These are phyloP conservation scores for Phlebopus sp. DNA, from an alignment of 1,284 basidiomycete genomes.

Conservation along the genomic window DNA sequence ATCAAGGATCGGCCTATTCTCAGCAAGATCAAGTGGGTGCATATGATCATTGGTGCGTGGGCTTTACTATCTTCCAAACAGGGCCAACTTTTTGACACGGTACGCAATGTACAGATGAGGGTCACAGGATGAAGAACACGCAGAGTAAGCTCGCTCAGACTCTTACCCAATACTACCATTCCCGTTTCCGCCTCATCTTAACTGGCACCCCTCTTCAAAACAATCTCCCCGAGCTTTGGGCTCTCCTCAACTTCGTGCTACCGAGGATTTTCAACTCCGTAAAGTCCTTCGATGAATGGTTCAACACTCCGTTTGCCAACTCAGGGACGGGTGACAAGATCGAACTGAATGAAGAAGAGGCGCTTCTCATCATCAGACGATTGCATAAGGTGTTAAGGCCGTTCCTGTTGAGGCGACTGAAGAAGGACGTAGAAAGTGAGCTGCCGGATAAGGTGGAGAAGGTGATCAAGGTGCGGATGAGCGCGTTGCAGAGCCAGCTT, in stretches of 20 bases:
- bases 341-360: slow-evolving; percentile 99
- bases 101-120: slow-evolving; percentile 67
- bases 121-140: slow-evolving; percentile 99
- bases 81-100: slow-evolving; percentile 1
- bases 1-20: slow-evolving; percentile 95
- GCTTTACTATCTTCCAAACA: not conserved
- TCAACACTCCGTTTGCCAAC: slow-evolving; percentile 99
- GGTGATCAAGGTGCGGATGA: slow-evolving; percentile 99
- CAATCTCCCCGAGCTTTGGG: slow-evolving; percentile 98
- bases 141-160: slow-evolving; percentile 94
- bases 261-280: slow-evolving; percentile 99
- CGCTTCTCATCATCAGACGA: slow-evolving; percentile 94
- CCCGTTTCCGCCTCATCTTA: slow-evolving; percentile 92
- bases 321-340: slow-evolving; percentile 97
- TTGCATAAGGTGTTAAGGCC: slow-evolving; percentile 98
- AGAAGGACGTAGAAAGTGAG: slow-evolving; percentile 98
- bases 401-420: slow-evolving; percentile 93
- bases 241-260: slow-evolving; percentile 95
- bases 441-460: slow-evolving; percentile 99
- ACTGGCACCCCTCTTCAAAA: slow-evolving; percentile 99
- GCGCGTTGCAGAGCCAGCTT: slow-evolving; percentile 88
- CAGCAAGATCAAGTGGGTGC: slow-evolving; percentile 94
- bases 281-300: slow-evolving; percentile 99
- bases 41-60: slow-evolving; percentile 90
- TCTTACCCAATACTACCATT: slow-evolving; percentile 90